A percentile compares a stretch with the other conserved stretches of the same genome.
phyloP scores from a whole-genome alignment of 768 basidiomycete species.

The Suillus variegatus region DNA sequence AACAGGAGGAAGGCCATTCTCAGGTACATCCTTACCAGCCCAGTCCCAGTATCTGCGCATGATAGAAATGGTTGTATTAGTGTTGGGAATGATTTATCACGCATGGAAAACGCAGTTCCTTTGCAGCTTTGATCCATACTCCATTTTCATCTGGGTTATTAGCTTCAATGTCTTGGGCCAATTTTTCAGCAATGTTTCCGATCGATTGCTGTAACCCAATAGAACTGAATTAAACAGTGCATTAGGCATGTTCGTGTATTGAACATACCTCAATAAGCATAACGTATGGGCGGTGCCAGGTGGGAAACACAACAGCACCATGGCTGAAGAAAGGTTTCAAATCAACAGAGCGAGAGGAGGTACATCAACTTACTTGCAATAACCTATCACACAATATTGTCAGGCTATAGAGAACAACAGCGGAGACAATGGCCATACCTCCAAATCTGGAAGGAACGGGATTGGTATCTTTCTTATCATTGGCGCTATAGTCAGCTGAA shows the following conservation, averaged over 20 bases:
- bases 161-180: slow-evolving; percentile 27
- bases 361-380: slow-evolving; percentile 25
- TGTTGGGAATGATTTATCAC: slow-evolving; percentile 6
- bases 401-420: background rate
- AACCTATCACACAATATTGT: slow-evolving; percentile 16
- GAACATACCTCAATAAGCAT: slow-evolving; percentile 27
- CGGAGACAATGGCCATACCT: slow-evolving; percentile 14
- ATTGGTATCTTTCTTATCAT: slow-evolving; percentile 26
- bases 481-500: slow-evolving; percentile 18
- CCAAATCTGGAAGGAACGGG: slow-evolving; percentile 28
- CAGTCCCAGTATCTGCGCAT: slow-evolving; percentile 30
- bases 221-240: background rate
- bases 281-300: slow-evolving; percentile 31
- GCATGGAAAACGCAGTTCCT: slow-evolving; percentile 30
- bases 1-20: slow-evolving; percentile 23
- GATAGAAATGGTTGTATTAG: background rate
- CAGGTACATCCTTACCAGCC: slow-evolving; percentile 22
- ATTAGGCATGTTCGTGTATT: background rate
- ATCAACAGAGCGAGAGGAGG: background rate
- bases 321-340: slow-evolving; percentile 16
- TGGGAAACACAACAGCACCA: slow-evolving; percentile 20
- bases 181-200: slow-evolving; percentile 24
- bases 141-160: slow-evolving; percentile 19
- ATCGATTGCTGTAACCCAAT: slow-evolving; percentile 25
- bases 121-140: slow-evolving; percentile 21